A percentile compares a stretch with the other conserved stretches of the same genome.
Evolutionary conservation across 352 stramenopile genomes (phyloP).

Genomic region (Pythium rishiriense): DNA sequence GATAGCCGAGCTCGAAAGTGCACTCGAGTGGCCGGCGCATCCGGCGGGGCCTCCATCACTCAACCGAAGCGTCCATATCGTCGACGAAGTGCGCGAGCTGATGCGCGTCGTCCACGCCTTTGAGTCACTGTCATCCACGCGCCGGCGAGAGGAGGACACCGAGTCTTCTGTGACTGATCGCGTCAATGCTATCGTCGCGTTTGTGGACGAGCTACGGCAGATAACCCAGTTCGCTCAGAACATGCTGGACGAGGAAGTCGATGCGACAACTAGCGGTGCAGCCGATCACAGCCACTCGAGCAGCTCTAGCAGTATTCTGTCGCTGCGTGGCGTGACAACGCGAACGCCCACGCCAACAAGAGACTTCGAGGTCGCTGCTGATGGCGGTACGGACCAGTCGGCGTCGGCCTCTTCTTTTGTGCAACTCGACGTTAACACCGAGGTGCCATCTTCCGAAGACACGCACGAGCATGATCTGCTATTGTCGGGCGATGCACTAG

Average conservation of each 20-base stretch:
- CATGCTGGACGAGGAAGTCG: conserved; percentile 54
- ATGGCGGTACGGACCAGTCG: background rate
- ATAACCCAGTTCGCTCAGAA: conserved; percentile 63
- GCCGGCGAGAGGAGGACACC: background rate
- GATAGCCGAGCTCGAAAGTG: background rate
- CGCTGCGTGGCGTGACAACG: conserved; percentile 27
- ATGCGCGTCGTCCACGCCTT: conserved; percentile 22
- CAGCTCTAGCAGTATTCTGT: conserved; percentile 43
- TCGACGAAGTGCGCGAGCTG: conserved; percentile 19
- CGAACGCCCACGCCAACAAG: conserved; percentile 32
- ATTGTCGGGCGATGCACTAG: conserved; percentile 11
- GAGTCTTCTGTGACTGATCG: conserved; percentile 1
- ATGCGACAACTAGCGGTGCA: conserved; percentile 6
- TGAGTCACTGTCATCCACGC: conserved; percentile 18
- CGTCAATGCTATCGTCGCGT: conserved; percentile 40
- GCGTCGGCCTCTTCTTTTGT: background rate
- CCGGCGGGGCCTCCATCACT: background rate
- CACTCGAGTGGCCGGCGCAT: conserved; percentile 6
- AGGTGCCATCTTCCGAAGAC: conserved; percentile 4
- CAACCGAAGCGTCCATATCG: conserved; percentile 11
- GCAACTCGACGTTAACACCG: background rate
- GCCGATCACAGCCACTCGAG: conserved; percentile 39
- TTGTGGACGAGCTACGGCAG: conserved; percentile 57
- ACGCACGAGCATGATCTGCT: conserved; percentile 16
- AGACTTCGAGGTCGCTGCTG: background rate